These are phyloP conservation scores for Blastobotrys malaysiensis DNA, from an alignment of 1,139 yeast species.

Conservation along the genomic window DNA sequence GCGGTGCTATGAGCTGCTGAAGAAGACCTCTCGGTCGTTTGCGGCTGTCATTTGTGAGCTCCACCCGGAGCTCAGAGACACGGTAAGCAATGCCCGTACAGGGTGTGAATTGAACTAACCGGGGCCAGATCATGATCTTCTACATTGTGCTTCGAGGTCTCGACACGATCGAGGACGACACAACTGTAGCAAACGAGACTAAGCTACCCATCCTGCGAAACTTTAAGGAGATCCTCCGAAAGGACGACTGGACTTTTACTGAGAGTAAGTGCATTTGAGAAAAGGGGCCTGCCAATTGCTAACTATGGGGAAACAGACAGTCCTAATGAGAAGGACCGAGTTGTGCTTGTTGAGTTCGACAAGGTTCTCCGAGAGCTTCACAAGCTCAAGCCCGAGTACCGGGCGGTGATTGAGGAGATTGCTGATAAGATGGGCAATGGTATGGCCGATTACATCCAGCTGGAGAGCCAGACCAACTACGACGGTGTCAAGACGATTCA, in stretches of 20 bases:
- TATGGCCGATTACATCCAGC: slow-evolving; percentile 89
- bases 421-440: slow-evolving; percentile 90
- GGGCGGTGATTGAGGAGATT: slow-evolving; percentile 70
- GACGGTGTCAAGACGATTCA: slow-evolving; percentile 71
- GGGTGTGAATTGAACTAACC: neutral
- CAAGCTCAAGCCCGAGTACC: slow-evolving; percentile 67
- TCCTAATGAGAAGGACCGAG: slow-evolving; percentile 74
- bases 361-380: slow-evolving; percentile 64
- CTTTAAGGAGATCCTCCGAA: slow-evolving; percentile 53
- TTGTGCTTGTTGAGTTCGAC: slow-evolving; percentile 73
- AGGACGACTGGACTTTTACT: slow-evolving; percentile 73
- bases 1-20: slow-evolving; percentile 66
- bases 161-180: slow-evolving; percentile 96
- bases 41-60: slow-evolving; percentile 88
- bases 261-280: slow-evolving; percentile 36
- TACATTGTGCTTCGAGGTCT: slow-evolving; percentile 83
- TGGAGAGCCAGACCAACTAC: slow-evolving; percentile 64
- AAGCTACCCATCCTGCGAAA: slow-evolving; percentile 71
- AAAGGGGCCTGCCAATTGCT: neutral
- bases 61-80: slow-evolving; percentile 82
- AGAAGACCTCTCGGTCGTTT: slow-evolving; percentile 79
- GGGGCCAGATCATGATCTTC: slow-evolving; percentile 49
- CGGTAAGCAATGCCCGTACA: slow-evolving; percentile 29
- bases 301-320: slow-evolving; percentile 29
- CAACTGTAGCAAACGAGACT: slow-evolving; percentile 65